These are phyloP conservation scores for Withania somnifera DNA, from an alignment of 305 asterid genomes.

Conservation along the genomic window DNA sequence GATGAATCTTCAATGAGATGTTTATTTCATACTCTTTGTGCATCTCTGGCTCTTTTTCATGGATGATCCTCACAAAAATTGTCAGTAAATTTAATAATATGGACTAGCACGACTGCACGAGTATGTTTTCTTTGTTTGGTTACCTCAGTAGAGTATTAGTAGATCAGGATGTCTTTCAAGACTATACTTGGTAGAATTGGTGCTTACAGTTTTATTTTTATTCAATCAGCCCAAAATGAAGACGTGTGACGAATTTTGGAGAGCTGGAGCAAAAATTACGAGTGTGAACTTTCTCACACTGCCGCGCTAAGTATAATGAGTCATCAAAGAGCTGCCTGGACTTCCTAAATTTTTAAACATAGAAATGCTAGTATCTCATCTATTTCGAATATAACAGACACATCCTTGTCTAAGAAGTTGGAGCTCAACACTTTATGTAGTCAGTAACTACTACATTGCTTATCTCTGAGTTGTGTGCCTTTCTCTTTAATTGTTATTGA, in stretches of 20 bases:
- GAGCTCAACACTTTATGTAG: not conserved
- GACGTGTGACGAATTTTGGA: conserved; percentile 72
- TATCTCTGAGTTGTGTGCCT: not conserved
- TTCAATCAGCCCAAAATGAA: conserved; percentile 75
- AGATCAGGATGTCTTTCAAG: not conserved
- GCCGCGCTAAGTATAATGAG: conserved; percentile 21
- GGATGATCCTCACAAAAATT: not conserved
- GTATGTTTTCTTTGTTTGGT: not conserved
- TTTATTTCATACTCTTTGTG: not conserved
- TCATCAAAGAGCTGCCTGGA: conserved; percentile 14
- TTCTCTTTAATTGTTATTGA: not conserved
- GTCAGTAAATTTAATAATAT: not conserved
- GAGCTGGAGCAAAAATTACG: conserved; percentile 31
- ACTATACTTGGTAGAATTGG: not conserved
- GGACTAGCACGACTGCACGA: not conserved
- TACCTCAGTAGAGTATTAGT: not conserved
- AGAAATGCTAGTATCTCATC: conserved; percentile 8
- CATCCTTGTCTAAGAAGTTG: not conserved
- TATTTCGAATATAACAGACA: not conserved
- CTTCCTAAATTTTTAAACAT: not conserved
- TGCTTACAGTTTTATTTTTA: conserved; percentile 32
- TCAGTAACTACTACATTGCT: not conserved
- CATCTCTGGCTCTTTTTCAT: not conserved
- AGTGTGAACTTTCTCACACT: conserved; percentile 17
- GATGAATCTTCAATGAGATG: not conserved